Evolutionary conservation across 2,329 filamentous ascomycete genomes (phyloP), one percentile per base, ranked within the genome.

Genomic region (Colletotrichum caudatum): DNA sequence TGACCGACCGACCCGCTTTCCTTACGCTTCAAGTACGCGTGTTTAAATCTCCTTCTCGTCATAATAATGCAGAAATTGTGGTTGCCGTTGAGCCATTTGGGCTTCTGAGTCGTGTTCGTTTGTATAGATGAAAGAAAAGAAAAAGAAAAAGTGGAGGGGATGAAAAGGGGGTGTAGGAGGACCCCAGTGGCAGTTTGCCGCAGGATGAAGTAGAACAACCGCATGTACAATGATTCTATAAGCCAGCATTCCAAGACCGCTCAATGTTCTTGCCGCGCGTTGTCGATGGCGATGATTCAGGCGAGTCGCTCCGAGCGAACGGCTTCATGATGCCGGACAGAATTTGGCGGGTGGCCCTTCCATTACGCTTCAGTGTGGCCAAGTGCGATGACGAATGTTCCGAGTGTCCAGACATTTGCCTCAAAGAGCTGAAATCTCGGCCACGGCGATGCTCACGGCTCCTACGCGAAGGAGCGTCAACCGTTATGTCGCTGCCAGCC

Each of bases 311-410:
- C 37, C 82, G 77, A 1, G 78, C 80, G 5, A 82, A 82, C 53
- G 84, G 84, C 54, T 82, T 80, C 78, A 84, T 85, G 74, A 85
- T 84, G 53, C 83, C 83, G 54, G 80, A 84, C 18, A 85, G 75
- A 9, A 85, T 81, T 6, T 81, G 83, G 62, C 83, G 77, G 11
- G 83, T 83, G 7, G 82, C 78, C 56, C 73, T 68, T 14, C 73
- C 71, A 59, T 82, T 82, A 35, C 74, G 75, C 74, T 79, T 81
- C 46, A 80, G 69, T 18, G 79, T 81, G 53, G 77, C 76, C 20
- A 66, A 26, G 41, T 73, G 64, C 20, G 65, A 51, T 5, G 73
- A 62, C 29, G 68, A 41, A 69, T 73, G 53, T 76, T 78, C 60
- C 74, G 77, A 58, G 71, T 71, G 68, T 41, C 72, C 57, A 58